Conservation (phyloP, 495 filamentous ascomycete genomes). For the Penicillium riverlandense region DNA sequence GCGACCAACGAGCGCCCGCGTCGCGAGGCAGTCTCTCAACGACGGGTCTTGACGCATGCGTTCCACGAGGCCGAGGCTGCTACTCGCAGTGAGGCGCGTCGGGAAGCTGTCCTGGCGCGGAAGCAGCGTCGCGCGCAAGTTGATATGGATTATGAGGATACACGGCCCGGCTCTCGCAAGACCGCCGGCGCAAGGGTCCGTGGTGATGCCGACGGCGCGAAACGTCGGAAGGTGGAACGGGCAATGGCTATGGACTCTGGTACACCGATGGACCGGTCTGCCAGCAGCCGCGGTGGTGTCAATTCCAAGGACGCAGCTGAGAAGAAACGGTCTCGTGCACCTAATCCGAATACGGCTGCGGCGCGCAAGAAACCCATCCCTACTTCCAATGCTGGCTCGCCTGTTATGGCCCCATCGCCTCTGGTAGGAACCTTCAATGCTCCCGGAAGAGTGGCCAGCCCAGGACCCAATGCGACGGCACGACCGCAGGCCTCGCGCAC, state of each 20-base stretch:
- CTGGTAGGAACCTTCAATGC: slow-evolving; percentile 52
- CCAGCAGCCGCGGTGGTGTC: slow-evolving; percentile 45
- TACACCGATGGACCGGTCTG: slow-evolving; percentile 61
- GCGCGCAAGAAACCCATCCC: slow-evolving; percentile 63
- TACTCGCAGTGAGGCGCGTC: slow-evolving; percentile 70
- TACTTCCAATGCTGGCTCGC: slow-evolving; percentile 51
- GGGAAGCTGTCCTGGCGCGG: slow-evolving; percentile 70
- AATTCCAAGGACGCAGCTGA: slow-evolving; percentile 55
- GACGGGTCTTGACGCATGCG: slow-evolving; percentile 47
- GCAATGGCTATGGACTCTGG: slow-evolving; percentile 36
- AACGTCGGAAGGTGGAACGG: slow-evolving; percentile 78
- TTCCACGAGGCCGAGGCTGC: slow-evolving; percentile 69
- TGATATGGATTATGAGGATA: slow-evolving; percentile 76
- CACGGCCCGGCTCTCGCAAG: slow-evolving; percentile 42
- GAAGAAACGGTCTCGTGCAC: slow-evolving; percentile 65
- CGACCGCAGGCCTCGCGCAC: slow-evolving; percentile 58
- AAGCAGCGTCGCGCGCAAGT: slow-evolving; percentile 59
- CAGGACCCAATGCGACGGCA: slow-evolving; percentile 24
- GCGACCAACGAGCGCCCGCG: slow-evolving; percentile 61
- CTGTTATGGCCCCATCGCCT: slow-evolving; percentile 66
- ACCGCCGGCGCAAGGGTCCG: slow-evolving; percentile 56
- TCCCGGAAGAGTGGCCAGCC: slow-evolving; percentile 40
- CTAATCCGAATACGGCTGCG: slow-evolving; percentile 47
- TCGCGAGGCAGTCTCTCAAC: slow-evolving; percentile 66
- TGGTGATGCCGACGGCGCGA: slow-evolving; percentile 47